Base-by-base conservation (phyloP, 2,329 filamentous ascomycete genomes). In the Colletotrichum liriopes region DNA sequence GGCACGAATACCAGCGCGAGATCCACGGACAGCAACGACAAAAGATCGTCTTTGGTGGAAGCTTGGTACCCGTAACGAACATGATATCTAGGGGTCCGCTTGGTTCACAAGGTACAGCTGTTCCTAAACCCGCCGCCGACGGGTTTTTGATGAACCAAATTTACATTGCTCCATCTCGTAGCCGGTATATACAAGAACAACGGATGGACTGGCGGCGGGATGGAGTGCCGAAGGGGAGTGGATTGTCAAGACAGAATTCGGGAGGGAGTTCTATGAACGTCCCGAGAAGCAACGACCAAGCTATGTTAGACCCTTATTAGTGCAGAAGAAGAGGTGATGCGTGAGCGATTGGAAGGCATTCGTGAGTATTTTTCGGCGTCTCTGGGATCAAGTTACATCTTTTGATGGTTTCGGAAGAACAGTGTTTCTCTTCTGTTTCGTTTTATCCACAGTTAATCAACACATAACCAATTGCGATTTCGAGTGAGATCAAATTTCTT, bases 301-400 rank as follows among this genome's bases (percentile, higher is more conserved):
- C 2, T 11, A 58, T 58, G 37, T 9, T 11, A 9, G 54, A 18
- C 11, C 37, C 6, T 23, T 16, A 16, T 12, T 37, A 23, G 32
- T 3, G 23, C 6, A 2, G 20, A 12, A 16, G 18, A 4, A 1
- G 14, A 20, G 32, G 52, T 16, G 5, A 37, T 23, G 4, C 35
- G 9, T 12, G 20, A 14, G 20, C 6, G 2, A 6, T 23, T 23
- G 2, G 8, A 37, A 14, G 16, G 32, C 32, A 18, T 37, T 16
- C 14, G 0, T 1, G 11, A 6, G 2, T 16, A 7, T 16, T 0
- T 8, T 23, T 16, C 1, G 11, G 4, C 20, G 12, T 23, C 32
- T 5, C 3, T 20, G 14, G 2, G 26, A 23, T 32, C 32, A 12
- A 29, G 2, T 52, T 5, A 16, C 29, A 52, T 52, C 5, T 3